Conservation (phyloP, 164 flowering plant species). For the Cinnamomum micranthum region DNA sequence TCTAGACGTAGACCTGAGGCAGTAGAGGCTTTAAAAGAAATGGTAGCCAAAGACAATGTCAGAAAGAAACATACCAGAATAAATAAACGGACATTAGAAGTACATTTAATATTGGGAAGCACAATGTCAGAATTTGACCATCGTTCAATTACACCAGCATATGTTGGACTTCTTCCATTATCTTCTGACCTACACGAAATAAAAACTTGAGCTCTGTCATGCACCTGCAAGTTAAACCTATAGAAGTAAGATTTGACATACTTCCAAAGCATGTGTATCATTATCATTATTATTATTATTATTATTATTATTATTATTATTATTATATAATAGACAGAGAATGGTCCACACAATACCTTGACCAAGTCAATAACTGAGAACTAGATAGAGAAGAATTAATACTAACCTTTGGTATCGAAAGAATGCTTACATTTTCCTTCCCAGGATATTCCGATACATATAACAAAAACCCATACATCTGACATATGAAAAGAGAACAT, state of each 20-base stretch:
- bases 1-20: background rate
- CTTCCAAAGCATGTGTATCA: background rate
- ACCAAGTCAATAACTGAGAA: background rate
- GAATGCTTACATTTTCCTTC: conserved; percentile 40
- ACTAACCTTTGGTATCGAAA: conserved; percentile 69
- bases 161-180: conserved; percentile 34
- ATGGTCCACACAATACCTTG: background rate
- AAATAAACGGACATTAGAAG: conserved; percentile 48
- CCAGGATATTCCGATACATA: conserved; percentile 55
- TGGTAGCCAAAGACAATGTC: background rate
- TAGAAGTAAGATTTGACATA: conserved; percentile 3
- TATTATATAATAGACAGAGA: too few species aligned
- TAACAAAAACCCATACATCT: conserved; percentile 80
- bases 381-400: background rate
- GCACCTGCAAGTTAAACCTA: conserved; percentile 48
- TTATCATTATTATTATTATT: too few species aligned
- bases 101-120: conserved; percentile 56
- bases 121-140: conserved; percentile 55
- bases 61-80: conserved; percentile 49
- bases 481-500: conserved; percentile 8
- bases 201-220: conserved; percentile 95
- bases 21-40: background rate
- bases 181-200: conserved; percentile 51
- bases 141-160: conserved; percentile 67
- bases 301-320: too few species aligned